Evolutionary conservation across 2,329 filamentous ascomycete species (phyloP), one percentile per base, ranked within the genome.

Genomic region (Rutstroemia sp.): DNA sequence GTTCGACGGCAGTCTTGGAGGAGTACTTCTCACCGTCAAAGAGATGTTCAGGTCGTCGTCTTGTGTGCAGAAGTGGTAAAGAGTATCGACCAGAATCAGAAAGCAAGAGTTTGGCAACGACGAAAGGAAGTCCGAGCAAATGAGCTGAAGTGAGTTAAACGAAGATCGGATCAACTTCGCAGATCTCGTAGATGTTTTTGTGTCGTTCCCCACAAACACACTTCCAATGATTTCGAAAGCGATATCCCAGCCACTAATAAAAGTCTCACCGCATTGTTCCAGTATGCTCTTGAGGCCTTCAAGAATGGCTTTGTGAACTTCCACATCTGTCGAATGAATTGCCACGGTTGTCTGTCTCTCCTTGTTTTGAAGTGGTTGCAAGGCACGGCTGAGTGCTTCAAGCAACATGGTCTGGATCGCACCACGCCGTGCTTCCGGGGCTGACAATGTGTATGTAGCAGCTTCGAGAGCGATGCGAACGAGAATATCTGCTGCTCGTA

Each of bases 21-120:
- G 7, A 42, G 17, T n/a, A 70, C 9, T 34, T 34, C 81, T 71
- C 76, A 89, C 87, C 36, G 94, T 97, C 25, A 99, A 76, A 0
- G 92, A 92, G 66, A 97, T 95, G 64, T 99, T 99, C 39, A 99
- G 78, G 67, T 99, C 94, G 63, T 95, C 89, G 61, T 86, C 80
- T 70, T 99, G 94, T 0, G 85, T 87, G 64, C 89, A 91, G 71
- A 97, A 99, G 61, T 87, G 86, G 66, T 90, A 89, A 21, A 99
- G 80, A 10, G 92, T 90, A 73, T 95, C 88, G 59, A 97, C 84
- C 16, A 99, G 79, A 57, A 86, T 82, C 58, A 85, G 78, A 70
- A 87, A 89, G 74, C 81, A 96, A 50, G 76, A 81, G 69, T 82
- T 83, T 47, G 82, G 88, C 56, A 85, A 78, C 6, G 88, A 84